Evolutionary conservation across 768 basidiomycete genomes (phyloP), one percentile per base, ranked within the genome.

Genomic region (Sistotremastrum suecicum): DNA sequence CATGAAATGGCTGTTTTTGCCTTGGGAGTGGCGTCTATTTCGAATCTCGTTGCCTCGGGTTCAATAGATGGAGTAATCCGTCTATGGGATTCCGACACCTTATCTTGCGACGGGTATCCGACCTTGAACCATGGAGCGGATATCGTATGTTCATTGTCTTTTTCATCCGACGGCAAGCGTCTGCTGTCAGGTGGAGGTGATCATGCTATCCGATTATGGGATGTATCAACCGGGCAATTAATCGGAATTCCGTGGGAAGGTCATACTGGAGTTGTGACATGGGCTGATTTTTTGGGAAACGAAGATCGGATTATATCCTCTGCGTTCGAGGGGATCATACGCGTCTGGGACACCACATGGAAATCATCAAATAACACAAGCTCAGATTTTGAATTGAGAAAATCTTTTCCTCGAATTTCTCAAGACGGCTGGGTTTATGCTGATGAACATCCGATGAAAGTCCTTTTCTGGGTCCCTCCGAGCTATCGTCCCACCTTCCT

Each of bases 131-230:
- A 20, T 20, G 32, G 37, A 11, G 37, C 37, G 37, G 11, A 1
- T 5, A 8, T 6, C 44, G 39, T 52, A 11, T 36, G 33, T 34
- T 43, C 37, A 1, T 2, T 53, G 11, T 44, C 48, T 3, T 53
- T 53, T 35, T 49, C 52, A 28, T 48, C 51, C 3, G 43, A 53
- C 38, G 52, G 52, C 7, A 37, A 11, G 12, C 44, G 45, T 28
- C 40, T 68, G 6, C 70, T 66, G 3, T 71, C 71, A 0, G 71
- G 68, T 1, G 68, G 68, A 30, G 54, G 71, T 30, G 72, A 75
- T 55, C 69, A 70, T 57, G 57, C 61, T 20, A 68, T 72, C 48
- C 62, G 60, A 41, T 49, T 75, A 29, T 75, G 72, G 72, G 69
- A 74, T 51, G 56, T 63, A 3, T 48, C 52, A 36, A 64, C 63